A percentile compares a stretch with the other conserved stretches of the same genome.
These are phyloP conservation scores for Anisogramma anomala DNA, from an alignment of 2,329 filamentous ascomycete genomes.

Conservation along the genomic window DNA sequence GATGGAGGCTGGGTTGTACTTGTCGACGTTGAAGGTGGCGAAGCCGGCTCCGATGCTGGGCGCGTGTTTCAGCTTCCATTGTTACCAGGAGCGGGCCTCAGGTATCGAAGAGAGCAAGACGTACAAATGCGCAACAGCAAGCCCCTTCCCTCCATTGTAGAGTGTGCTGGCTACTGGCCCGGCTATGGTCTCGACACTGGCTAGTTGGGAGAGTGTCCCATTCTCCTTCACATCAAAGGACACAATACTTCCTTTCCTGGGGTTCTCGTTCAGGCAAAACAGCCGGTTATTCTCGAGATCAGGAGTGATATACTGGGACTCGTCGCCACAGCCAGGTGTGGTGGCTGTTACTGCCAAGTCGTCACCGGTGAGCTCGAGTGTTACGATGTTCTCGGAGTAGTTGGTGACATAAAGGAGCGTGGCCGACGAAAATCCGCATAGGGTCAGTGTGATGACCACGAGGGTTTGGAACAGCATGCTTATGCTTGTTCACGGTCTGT, in stretches of 20 bases:
- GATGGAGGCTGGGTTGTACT: conserved; percentile 25
- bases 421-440: conserved; percentile 24
- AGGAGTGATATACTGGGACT: conserved; percentile 50
- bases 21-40: conserved; percentile 32
- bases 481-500: background rate
- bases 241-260: conserved; percentile 36
- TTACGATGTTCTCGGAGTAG: conserved; percentile 36
- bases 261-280: conserved; percentile 50
- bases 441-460: conserved; percentile 14
- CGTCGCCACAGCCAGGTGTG: conserved; percentile 37
- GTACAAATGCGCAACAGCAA: conserved; percentile 2
- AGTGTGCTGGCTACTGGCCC: conserved; percentile 2
- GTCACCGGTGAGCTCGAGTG: conserved; percentile 30
- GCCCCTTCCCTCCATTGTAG: background rate
- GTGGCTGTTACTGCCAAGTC: conserved; percentile 31
- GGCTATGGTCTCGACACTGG: conserved; percentile 21
- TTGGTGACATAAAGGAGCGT: conserved; percentile 36
- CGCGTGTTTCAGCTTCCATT: background rate
- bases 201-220: conserved; percentile 29
- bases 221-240: conserved; percentile 27
- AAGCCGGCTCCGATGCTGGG: conserved; percentile 30
- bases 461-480: background rate
- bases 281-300: conserved; percentile 37
- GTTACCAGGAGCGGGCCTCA: no score
- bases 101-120: no score